Evolutionary conservation across 2,329 filamentous ascomycete species (phyloP).

Genomic region (Xylaria sp.): DNA sequence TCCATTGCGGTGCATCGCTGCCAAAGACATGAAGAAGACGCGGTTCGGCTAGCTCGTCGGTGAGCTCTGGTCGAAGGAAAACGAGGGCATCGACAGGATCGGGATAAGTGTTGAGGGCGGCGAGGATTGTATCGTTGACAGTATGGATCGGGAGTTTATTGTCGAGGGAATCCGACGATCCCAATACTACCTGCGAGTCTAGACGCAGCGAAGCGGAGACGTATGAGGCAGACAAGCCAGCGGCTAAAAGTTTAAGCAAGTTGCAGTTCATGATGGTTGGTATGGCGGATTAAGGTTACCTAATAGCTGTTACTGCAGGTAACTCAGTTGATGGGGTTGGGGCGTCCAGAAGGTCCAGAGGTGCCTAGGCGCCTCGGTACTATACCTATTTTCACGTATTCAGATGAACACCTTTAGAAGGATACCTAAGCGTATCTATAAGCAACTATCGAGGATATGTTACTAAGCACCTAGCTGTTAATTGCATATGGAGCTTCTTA

Average conservation of each 20-base stretch:
- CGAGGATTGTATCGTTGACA: conserved; percentile 16
- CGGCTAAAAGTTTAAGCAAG: conserved; percentile 6
- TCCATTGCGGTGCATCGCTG: conserved; percentile 63
- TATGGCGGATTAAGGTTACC: neutral
- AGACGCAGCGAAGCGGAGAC: conserved; percentile 21
- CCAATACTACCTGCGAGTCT: conserved; percentile 21
- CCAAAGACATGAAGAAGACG: conserved; percentile 68
- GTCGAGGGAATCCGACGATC: neutral
- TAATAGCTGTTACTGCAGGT: neutral
- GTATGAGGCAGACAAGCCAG: conserved; percentile 15
- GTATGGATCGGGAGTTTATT: neutral
- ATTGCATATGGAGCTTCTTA: neutral
- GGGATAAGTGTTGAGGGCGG: conserved; percentile 26
- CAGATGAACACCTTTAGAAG: too few species aligned
- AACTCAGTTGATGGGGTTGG: too few species aligned
- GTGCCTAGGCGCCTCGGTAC: too few species aligned
- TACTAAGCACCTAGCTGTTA: neutral
- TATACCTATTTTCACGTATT: too few species aligned
- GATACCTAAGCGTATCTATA: too few species aligned
- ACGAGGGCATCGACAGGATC: conserved; percentile 34
- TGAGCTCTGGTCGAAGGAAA: conserved; percentile 28
- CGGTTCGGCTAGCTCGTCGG: conserved; percentile 43
- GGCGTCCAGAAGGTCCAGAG: too few species aligned
- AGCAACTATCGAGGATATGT: too few species aligned
- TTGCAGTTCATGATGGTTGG: neutral